A percentile compares a stretch with the other conserved stretches of the same genome.
These are phyloP conservation scores for Diplodia corticola DNA, from an alignment of 2,329 filamentous ascomycete genomes.

Conservation along the genomic window DNA sequence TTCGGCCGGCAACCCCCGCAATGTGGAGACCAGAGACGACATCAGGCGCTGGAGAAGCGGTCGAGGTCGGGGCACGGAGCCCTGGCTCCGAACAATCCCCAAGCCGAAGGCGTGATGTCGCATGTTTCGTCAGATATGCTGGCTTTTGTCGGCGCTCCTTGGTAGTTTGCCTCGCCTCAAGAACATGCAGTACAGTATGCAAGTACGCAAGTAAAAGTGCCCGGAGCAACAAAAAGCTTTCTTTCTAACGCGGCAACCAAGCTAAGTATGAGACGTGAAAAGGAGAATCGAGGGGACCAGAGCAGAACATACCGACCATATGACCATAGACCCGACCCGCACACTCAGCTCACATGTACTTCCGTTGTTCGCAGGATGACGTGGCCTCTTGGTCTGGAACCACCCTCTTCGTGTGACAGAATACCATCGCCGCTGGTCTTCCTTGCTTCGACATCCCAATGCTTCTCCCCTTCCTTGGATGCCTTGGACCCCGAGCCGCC, in stretches of 20 bases:
- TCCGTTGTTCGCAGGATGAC: conserved; percentile 19
- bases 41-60: neutral
- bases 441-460: conserved; percentile 13
- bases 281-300: neutral
- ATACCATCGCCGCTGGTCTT: conserved; percentile 18
- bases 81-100: neutral
- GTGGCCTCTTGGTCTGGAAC: neutral
- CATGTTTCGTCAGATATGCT: neutral
- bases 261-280: neutral
- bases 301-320: neutral
- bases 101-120: neutral
- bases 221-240: neutral
- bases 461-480: conserved; percentile 10
- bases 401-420: neutral
- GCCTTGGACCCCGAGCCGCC: neutral
- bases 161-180: neutral
- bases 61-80: neutral
- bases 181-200: neutral
- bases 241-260: neutral
- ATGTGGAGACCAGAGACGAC: neutral
- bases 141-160: neutral
- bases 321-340: no score
- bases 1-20: conserved; percentile 10
- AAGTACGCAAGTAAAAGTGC: neutral
- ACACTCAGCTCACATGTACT: conserved; percentile 9